These are phyloP conservation scores for Beauveria scarabaeidicola DNA, from an alignment of 2,329 filamentous ascomycete species.

Conservation along the genomic window DNA sequence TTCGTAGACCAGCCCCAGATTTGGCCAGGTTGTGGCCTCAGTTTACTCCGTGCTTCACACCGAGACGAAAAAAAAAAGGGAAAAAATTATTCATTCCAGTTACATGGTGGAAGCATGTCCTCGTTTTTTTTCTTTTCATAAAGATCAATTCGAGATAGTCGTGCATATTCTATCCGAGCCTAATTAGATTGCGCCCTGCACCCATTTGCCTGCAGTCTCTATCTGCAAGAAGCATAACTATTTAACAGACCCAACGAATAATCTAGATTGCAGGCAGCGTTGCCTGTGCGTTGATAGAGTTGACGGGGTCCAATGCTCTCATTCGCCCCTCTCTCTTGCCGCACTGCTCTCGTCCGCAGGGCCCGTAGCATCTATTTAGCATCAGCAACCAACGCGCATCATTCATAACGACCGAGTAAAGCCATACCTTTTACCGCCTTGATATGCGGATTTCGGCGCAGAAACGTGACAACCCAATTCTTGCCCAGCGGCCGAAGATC, in stretches of 20 bases:
- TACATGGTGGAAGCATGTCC: too few species aligned
- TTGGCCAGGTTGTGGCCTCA: neutral
- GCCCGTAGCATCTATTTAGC: neutral
- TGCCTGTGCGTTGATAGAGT: neutral
- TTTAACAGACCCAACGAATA: too few species aligned
- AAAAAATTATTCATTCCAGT: too few species aligned
- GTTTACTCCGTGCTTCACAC: too few species aligned
- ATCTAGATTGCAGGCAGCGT: neutral
- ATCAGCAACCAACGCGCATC: neutral
- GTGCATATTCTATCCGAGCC: neutral
- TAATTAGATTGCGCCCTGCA: neutral
- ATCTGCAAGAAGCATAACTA: too few species aligned
- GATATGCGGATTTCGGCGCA: constrained; percentile 4
- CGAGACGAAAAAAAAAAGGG: too few species aligned
- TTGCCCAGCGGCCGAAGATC: constrained; percentile 8
- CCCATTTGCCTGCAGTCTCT: too few species aligned
- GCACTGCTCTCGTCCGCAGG: neutral
- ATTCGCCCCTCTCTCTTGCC: neutral
- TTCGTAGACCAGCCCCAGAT: neutral
- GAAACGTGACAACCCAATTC: constrained; percentile 10
- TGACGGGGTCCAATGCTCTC: neutral
- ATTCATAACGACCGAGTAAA: neutral
- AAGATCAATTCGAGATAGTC: too few species aligned
- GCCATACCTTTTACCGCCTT: neutral
- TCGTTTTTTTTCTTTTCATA: too few species aligned